phyloP scores from a whole-genome alignment of 345 rosid genomes.

The Dovyalis caffra region DNA sequence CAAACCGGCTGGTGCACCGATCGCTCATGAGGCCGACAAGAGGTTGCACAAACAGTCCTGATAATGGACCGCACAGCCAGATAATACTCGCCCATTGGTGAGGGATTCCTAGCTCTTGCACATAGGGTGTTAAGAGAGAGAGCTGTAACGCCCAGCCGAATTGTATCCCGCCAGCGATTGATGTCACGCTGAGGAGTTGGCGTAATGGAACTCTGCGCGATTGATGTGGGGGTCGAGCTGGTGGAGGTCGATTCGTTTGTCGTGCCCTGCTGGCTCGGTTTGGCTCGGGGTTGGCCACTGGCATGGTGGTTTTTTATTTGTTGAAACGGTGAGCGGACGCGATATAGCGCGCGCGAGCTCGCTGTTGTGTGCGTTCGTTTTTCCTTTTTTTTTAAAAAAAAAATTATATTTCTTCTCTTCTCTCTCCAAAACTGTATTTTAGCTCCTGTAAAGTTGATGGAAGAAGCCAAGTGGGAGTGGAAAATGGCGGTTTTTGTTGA shows the following conservation, averaged over 20 bases:
- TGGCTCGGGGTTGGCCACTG: slow-evolving; percentile 14
- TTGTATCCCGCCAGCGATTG: slow-evolving; percentile 90
- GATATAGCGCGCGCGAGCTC: no score
- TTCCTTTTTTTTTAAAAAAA: no score
- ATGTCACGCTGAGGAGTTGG: slow-evolving; percentile 77
- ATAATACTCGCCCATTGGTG: slow-evolving; percentile 95
- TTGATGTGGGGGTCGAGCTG: slow-evolving; percentile 11
- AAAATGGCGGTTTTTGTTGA: slow-evolving; percentile 10
- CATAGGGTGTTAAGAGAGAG: slow-evolving; percentile 88
- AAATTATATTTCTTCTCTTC: no score
- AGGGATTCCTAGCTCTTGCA: slow-evolving; percentile 95
- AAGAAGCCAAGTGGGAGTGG: background rate
- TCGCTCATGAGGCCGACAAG: slow-evolving; percentile 91
- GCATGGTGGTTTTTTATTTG: no score
- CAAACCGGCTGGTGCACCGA: slow-evolving; percentile 76
- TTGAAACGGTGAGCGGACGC: no score
- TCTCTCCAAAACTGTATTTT: background rate
- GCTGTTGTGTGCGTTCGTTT: no score
- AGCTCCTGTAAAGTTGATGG: background rate
- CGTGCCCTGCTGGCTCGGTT: slow-evolving; percentile 7
- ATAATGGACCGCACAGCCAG: slow-evolving; percentile 97
- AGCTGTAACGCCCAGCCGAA: slow-evolving; percentile 99
- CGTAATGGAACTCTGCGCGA: slow-evolving; percentile 47
- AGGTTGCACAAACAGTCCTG: slow-evolving; percentile 89
- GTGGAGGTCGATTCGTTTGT: slow-evolving; percentile 20